Conservation (phyloP, 176 grass and related monocot species). For the Lolium perenne region DNA sequence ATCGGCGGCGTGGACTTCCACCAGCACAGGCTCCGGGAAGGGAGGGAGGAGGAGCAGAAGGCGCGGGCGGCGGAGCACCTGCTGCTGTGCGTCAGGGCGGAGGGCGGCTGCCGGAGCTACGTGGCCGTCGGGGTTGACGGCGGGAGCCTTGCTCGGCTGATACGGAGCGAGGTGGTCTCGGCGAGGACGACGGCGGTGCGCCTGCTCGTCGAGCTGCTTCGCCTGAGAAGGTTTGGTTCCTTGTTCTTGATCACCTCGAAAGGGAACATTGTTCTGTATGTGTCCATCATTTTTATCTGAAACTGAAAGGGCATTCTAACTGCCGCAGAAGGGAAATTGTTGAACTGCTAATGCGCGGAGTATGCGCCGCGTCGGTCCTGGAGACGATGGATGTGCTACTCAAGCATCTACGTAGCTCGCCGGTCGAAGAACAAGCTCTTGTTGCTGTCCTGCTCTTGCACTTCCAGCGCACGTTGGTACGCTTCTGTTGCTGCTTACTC, state of each 20-base stretch:
- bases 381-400: conserved; percentile 52
- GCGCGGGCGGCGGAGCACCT: conserved; percentile 35
- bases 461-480: conserved; percentile 54
- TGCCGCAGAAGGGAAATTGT: conserved; percentile 40
- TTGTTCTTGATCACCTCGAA: neutral
- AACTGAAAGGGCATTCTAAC: neutral
- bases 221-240: conserved; percentile 48
- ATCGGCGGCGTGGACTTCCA: conserved; percentile 62
- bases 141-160: conserved; percentile 41
- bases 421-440: conserved; percentile 45
- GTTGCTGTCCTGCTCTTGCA: conserved; percentile 55
- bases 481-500: neutral
- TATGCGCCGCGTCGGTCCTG: conserved; percentile 21
- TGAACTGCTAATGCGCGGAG: conserved; percentile 39
- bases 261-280: neutral
- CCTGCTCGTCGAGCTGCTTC: conserved; percentile 55
- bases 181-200: conserved; percentile 33
- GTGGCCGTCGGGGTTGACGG: conserved; percentile 46
- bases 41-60: conserved; percentile 31
- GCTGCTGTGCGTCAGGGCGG: conserved; percentile 56
- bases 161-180: conserved; percentile 38
- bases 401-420: conserved; percentile 42
- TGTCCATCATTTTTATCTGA: neutral
- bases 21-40: conserved; percentile 47
- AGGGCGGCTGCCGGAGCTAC: conserved; percentile 63